Percentiles rank a stretch among this genome's conserved stretches.
Evolutionary conservation across 192 early-diverging fungal species (phyloP).

Genomic region (Backusella circina): DNA sequence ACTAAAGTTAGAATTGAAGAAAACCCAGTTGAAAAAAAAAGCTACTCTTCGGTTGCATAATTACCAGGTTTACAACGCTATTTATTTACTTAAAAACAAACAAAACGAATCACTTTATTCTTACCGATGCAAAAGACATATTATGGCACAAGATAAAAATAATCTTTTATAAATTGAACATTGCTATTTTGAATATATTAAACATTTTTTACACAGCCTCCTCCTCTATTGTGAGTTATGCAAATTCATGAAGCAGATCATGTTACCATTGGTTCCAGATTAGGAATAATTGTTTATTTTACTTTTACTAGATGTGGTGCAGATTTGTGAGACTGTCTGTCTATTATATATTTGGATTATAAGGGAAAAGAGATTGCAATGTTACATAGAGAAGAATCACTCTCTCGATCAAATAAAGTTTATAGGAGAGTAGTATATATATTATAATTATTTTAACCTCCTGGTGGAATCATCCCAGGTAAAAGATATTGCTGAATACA

Average conservation of each 20-base stretch:
- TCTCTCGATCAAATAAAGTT: neutral
- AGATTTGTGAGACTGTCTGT: neutral
- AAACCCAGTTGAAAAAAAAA: neutral
- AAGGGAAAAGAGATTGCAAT: neutral
- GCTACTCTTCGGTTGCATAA: neutral
- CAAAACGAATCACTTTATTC: neutral
- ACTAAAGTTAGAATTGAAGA: neutral
- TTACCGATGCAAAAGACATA: neutral
- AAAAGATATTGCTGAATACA: constrained; percentile 25
- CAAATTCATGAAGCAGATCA: neutral
- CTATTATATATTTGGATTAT: neutral
- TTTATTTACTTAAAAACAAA: neutral
- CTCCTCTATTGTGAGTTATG: neutral
- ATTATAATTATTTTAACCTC: neutral
- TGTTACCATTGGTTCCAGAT: neutral
- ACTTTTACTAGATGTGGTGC: neutral
- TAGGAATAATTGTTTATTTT: neutral
- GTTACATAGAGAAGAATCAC: neutral
- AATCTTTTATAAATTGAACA: neutral
- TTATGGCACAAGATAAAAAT: neutral
- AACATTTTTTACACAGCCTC: neutral
- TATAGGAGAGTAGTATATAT: neutral
- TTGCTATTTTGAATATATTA: neutral
- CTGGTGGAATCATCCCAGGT: constrained; percentile 14
- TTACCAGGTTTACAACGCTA: neutral